phyloP scores from a whole-genome alignment of 2,329 filamentous ascomycete species.

The Ophiostoma sp. region DNA sequence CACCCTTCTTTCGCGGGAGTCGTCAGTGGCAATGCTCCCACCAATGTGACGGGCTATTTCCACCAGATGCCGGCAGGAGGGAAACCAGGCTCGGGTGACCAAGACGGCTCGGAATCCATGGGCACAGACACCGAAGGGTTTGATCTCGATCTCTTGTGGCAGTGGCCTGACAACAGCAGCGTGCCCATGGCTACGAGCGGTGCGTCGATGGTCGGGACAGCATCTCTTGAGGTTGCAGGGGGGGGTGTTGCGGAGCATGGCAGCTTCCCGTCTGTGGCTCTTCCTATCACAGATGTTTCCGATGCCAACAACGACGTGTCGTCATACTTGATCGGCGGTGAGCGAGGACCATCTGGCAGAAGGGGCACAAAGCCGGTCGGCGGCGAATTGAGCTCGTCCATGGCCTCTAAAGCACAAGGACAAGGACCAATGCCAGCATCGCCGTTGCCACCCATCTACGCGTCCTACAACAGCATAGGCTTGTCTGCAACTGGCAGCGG shows the following conservation, averaged over 20 bases:
- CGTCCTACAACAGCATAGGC: not conserved
- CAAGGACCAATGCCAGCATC: not conserved
- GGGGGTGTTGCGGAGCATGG: not conserved
- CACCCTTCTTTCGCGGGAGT: not conserved
- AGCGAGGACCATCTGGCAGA: not conserved
- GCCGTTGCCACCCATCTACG: not conserved
- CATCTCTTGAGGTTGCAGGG: not conserved
- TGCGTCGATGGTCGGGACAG: not conserved
- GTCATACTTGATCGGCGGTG: not conserved
- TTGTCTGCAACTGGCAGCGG: not conserved
- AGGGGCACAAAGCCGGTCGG: not conserved
- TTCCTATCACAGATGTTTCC: not conserved
- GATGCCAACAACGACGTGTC: not conserved
- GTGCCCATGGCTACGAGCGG: not conserved
- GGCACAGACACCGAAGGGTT: slow-evolving; percentile 16
- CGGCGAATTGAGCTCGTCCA: not conserved
- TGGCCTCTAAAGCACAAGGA: not conserved
- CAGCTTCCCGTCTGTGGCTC: not conserved
- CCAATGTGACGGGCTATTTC: not conserved
- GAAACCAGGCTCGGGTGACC: not conserved
- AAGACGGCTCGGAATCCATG: slow-evolving; percentile 17
- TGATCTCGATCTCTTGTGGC: slow-evolving; percentile 15
- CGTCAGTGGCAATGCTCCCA: not conserved
- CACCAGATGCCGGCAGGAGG: not conserved
- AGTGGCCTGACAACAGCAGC: slow-evolving; percentile 3